Conservation (phyloP, 2,329 filamentous ascomycete genomes). For the Trichoderma atrobrunneum region DNA sequence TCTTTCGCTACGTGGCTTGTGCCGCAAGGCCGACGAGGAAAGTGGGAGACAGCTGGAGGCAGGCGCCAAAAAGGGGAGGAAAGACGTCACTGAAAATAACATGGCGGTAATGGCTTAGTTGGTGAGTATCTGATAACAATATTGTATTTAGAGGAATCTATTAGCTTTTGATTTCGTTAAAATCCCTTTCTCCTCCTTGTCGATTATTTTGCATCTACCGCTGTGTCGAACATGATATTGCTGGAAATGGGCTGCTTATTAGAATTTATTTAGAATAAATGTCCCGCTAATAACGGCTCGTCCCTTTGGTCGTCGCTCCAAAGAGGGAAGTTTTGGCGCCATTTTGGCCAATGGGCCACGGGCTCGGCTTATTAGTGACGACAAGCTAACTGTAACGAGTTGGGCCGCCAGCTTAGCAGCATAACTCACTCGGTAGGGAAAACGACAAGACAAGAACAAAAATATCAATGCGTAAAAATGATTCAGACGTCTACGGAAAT, state of each 20-base stretch:
- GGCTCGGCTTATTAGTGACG: not conserved
- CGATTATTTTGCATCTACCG: not conserved
- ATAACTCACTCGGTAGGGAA: too few relatives aligned
- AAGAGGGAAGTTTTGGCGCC: not conserved
- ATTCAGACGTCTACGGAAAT: not conserved
- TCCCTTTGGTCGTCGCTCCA: constrained; percentile 2
- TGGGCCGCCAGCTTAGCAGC: not conserved
- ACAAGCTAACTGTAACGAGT: not conserved
- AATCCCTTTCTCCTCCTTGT: not conserved
- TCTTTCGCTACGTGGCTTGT: not conserved
- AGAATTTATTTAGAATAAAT: not conserved
- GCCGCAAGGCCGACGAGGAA: not conserved
- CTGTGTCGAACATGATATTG: not conserved
- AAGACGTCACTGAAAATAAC: not conserved
- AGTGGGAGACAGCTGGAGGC: not conserved
- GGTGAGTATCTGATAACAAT: not conserved
- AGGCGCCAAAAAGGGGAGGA: not conserved
- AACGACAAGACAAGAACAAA: not conserved
- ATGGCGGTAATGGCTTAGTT: not conserved
- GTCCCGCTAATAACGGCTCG: constrained; percentile 7
- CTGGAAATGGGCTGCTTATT: not conserved
- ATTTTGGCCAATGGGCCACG: not conserved
- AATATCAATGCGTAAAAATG: not conserved
- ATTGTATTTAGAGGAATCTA: not conserved
- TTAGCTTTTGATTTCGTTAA: not conserved